Base-by-base conservation (phyloP, 2,329 filamentous ascomycete species). In the Botrytis paeoniae region DNA sequence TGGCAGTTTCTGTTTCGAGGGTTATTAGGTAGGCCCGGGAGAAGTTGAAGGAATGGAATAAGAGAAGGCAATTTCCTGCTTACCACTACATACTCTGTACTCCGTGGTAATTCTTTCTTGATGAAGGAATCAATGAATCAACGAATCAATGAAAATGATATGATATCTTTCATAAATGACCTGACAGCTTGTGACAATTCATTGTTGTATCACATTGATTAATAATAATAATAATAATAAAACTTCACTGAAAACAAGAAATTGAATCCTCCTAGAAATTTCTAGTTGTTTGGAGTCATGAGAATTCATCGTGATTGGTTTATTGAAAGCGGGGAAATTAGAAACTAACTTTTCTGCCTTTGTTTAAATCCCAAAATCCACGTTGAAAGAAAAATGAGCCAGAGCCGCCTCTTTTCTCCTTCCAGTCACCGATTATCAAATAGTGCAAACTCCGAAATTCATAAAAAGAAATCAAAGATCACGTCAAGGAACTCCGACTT, bases 231-330 rank as follows among this genome's bases (percentile, higher is more conserved):
- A 60, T 37, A 22, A 35, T 22, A 60, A 37, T 14, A 35, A 48
- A 48, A 35, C 29, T 65, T 65, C 41, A 65, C 63, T 48, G 1
- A 51, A 51, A 51, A 66, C 43, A 66, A 5, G 63, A 18, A 54
- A 66, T 35, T 37, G 43, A 51, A 66, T 66, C 63, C 63, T 51
- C 22, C 35, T 35, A 29, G 63, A 66, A 66, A 66, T 37, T 66
- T 51, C 63, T 66, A 66, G 22, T 63, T 10, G 4, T 18, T 41
- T 63, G 25, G 37, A 41, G 60, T 41, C 51, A 29, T 64, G 20
- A 29, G 29, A 3, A 54, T 39, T 1, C 32, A 68, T 41, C 20
- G 0, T 68, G 25, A 68, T 68, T 68, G 64, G 64, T 22, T 54
- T 6, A 22, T 5, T 29, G 1, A 22, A 51, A 39, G 64, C 45